Conservation (phyloP, 2,329 filamentous ascomycete genomes). For the Emydomyces testavorans region DNA sequence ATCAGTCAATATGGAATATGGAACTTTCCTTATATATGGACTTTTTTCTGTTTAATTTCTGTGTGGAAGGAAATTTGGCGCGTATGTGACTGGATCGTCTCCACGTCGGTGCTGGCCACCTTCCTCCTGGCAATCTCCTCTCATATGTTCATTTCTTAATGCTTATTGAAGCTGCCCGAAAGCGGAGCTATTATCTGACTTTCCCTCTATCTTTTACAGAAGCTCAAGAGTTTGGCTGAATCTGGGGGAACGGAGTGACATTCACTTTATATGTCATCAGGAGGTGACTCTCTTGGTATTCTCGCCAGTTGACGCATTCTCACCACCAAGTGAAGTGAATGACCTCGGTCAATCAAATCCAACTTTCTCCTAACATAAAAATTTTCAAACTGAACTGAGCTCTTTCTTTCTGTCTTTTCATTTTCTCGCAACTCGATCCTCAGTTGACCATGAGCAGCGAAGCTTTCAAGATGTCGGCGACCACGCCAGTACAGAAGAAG, state of each 20-base stretch:
- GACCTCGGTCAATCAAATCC: neutral
- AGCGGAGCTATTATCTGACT: no score
- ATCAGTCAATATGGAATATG: no score
- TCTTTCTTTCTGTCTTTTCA: neutral
- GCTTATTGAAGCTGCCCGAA: no score
- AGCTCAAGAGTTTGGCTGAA: no score
- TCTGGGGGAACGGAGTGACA: neutral
- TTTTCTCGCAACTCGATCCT: neutral
- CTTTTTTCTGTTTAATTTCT: no score
- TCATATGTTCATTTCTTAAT: no score
- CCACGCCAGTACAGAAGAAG: conserved; percentile 15
- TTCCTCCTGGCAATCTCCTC: no score
- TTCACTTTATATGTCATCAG: neutral
- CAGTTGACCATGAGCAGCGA: neutral
- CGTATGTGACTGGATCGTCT: no score
- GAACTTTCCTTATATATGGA: no score
- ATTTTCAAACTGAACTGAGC: neutral
- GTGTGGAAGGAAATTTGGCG: no score
- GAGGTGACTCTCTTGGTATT: neutral
- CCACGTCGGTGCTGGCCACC: no score
- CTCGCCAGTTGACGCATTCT: neutral
- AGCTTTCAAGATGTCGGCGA: neutral
- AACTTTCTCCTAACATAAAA: neutral
- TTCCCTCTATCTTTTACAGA: no score
- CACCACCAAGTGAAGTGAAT: neutral